A percentile compares a stretch with the other conserved stretches of the same genome.
These are phyloP conservation scores for Leccinum longicurvipes DNA, from an alignment of 768 basidiomycete genomes.

Conservation along the genomic window DNA sequence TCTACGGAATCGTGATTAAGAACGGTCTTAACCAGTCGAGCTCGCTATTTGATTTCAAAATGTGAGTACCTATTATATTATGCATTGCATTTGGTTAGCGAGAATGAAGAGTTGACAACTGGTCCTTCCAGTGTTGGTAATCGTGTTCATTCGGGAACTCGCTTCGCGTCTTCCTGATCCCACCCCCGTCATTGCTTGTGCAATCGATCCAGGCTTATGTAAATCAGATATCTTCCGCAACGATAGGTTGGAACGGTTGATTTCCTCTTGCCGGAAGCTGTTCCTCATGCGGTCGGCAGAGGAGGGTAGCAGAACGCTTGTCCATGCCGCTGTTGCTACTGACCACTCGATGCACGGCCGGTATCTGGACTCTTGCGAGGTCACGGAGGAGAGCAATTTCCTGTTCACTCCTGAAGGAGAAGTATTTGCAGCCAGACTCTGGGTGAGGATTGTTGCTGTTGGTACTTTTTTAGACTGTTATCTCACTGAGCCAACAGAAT, in stretches of 20 bases:
- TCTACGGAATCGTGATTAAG: background rate
- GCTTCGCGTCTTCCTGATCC: slow-evolving; percentile 22
- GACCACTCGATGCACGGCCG: slow-evolving; percentile 28
- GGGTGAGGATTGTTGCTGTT: slow-evolving; percentile 26
- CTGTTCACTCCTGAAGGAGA: slow-evolving; percentile 28
- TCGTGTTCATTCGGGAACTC: slow-evolving; percentile 36
- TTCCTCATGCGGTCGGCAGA: slow-evolving; percentile 30
- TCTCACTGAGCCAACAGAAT: slow-evolving; percentile 10
- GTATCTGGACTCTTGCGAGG: slow-evolving; percentile 25
- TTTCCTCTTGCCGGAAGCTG: slow-evolving; percentile 3
- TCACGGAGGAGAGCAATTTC: slow-evolving; percentile 31
- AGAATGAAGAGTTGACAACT: background rate
- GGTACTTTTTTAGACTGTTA: background rate
- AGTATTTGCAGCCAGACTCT: slow-evolving; percentile 28
- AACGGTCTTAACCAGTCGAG: background rate
- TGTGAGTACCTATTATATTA: too few relatives aligned
- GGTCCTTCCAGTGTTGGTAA: slow-evolving; percentile 23
- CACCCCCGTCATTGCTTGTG: slow-evolving; percentile 22
- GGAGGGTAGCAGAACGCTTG: slow-evolving; percentile 25
- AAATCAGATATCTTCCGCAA: slow-evolving; percentile 27
- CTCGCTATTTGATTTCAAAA: slow-evolving; percentile 26
- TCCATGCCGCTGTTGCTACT: slow-evolving; percentile 31
- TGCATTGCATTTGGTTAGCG: background rate
- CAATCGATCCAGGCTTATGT: slow-evolving; percentile 35
- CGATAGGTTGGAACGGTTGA: background rate